Percentiles rank a stretch among this genome's conserved stretches.
Evolutionary conservation across 2,329 filamentous ascomycete genomes (phyloP).

Genomic region (Fusarium musae): DNA sequence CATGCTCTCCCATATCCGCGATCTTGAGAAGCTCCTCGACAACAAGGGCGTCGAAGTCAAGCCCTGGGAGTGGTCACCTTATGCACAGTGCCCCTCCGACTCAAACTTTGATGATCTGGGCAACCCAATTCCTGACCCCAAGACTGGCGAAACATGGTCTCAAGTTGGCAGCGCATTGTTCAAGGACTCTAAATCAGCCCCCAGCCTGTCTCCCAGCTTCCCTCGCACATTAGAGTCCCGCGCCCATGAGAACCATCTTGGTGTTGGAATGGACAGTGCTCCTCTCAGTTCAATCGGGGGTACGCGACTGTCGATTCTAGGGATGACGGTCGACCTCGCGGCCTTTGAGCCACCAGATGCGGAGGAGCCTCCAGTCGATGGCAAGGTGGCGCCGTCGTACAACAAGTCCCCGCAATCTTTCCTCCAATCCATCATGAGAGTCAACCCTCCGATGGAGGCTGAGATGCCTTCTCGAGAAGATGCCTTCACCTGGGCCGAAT

Average conservation of each 20-base stretch:
- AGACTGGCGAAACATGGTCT: conserved; percentile 46
- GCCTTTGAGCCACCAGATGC: conserved; percentile 75
- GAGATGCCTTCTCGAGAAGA: conserved; percentile 72
- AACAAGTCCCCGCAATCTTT: conserved; percentile 80
- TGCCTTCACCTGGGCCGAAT: conserved; percentile 75
- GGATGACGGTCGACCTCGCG: conserved; percentile 81
- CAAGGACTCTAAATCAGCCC: conserved; percentile 46
- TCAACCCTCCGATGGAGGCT: conserved; percentile 66
- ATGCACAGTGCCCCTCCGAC: conserved; percentile 44
- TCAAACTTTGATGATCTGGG: conserved; percentile 42
- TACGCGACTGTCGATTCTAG: conserved; percentile 80
- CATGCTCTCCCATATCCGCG: conserved; percentile 73
- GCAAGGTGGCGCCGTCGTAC: conserved; percentile 61
- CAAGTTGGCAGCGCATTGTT: conserved; percentile 50
- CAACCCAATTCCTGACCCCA: conserved; percentile 37
- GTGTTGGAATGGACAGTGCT: conserved; percentile 70
- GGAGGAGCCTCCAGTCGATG: conserved; percentile 62
- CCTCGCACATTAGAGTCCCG: conserved; percentile 54
- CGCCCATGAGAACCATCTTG: conserved; percentile 72
- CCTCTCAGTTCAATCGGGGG: conserved; percentile 79
- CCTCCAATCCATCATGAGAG: conserved; percentile 70
- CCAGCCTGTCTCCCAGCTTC: conserved; percentile 41
- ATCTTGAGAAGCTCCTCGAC: conserved; percentile 74
- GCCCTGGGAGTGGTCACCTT: conserved; percentile 55
- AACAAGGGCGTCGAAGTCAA: conserved; percentile 70